Evolutionary conservation across 495 filamentous ascomycete genomes (phyloP), one percentile per base, ranked within the genome.

Genomic region (Hypoxylon crocopeplum): DNA sequence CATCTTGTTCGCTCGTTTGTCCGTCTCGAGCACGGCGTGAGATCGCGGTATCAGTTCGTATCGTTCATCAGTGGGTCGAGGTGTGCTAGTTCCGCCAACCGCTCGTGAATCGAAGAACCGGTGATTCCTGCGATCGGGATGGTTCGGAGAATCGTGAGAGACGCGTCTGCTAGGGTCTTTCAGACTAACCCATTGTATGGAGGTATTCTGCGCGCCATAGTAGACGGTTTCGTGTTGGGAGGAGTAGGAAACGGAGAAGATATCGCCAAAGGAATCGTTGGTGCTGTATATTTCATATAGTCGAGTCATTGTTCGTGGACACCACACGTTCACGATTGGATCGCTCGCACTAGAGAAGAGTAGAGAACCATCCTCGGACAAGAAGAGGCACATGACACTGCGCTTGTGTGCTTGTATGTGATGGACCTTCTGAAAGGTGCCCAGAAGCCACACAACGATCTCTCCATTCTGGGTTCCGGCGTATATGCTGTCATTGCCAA

Each of bases 301-400:
- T n/a, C 62, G 73, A 17, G 59, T 69, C 58, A 81, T 70, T 39
- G 72, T 71, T 25, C 62, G 72, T 30, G 79, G 72, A 65, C 74
- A 75, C 75, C 84, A 81, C 47, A 94, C 91, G 71, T 94, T 96
- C 48, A 98, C 86, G 55, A 97, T 89, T 4, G 93, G 91, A 69
- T 98, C 95, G 32, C 91, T 92, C 13, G 91, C 95, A 67, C 88
- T 93, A 25, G 95, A 98, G 70, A 98, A 94, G 12, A 98, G 86
- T 12, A 94, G 76, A 33, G 80, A 79, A 32, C 82, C 72, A 70
- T 94, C 90, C 29, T 85, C 77, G 7, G 89, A 90, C 1, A 97
- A 79, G 69, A 83, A 91, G 2, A 98, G 82, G 61, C 85, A 88
- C 32, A 98, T 85, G 33, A 98, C 91, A 67, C 92, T 95, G 29